These are phyloP conservation scores for Penicillium waksmanii DNA, from an alignment of 495 filamentous ascomycete genomes.

Conservation along the genomic window DNA sequence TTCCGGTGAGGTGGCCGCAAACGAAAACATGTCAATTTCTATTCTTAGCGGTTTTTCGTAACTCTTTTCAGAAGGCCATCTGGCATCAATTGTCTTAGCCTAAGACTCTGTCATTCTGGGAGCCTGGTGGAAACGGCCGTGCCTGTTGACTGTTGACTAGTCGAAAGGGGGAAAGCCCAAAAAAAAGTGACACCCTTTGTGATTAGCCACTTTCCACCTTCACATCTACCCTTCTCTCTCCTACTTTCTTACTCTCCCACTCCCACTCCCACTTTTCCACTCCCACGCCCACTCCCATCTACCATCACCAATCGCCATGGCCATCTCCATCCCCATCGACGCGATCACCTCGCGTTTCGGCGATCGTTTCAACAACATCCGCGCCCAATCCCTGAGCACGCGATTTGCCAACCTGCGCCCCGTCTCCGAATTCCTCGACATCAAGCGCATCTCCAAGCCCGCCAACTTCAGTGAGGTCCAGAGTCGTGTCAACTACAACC, in stretches of 20 bases:
- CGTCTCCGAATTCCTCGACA: constrained; percentile 89
- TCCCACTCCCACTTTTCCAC: constrained; percentile 14
- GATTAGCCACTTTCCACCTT: no score
- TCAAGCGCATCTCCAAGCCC: constrained; percentile 94
- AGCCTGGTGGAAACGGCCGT: no score
- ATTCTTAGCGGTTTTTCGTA: no score
- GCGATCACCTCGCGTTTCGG: constrained; percentile 85
- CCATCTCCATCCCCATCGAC: constrained; percentile 89
- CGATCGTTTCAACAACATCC: constrained; percentile 75
- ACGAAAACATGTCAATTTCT: no score
- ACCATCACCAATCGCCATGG: constrained; percentile 59
- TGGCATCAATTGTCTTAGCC: constrained; percentile 5
- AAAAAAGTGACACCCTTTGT: no score
- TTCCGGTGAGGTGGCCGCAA: no score
- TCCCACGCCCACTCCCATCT: constrained; percentile 9
- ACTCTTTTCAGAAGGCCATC: neutral
- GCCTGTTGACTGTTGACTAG: no score
- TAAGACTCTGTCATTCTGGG: no score
- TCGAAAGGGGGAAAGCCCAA: no score
- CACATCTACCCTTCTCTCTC: no score
- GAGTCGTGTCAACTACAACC: constrained; percentile 95
- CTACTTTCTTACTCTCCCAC: constrained; percentile 1
- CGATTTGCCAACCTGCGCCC: constrained; percentile 94
- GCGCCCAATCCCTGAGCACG: constrained; percentile 71
- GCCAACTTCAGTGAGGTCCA: constrained; percentile 88